Percentiles rank a stretch among this genome's conserved stretches.
phyloP scores from a whole-genome alignment of 78 protist genomes.

The Dictyostelium discoideum region DNA sequence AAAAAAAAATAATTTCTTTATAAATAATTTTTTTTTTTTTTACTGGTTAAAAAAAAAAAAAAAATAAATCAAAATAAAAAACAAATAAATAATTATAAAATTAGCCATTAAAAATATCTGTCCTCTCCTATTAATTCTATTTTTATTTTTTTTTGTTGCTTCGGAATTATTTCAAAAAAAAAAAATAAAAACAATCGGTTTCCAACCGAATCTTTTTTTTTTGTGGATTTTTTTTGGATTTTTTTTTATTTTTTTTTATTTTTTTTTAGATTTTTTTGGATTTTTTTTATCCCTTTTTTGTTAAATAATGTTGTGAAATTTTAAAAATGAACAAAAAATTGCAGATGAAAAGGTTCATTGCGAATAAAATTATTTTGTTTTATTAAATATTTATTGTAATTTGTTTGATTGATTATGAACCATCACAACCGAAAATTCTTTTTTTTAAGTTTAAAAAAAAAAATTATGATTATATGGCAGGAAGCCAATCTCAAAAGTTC shows the following conservation, averaged over 20 bases:
- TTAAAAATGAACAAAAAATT: background rate
- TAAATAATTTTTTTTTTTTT: background rate
- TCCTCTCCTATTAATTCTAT: background rate
- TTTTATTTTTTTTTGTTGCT: background rate
- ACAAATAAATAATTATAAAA: background rate
- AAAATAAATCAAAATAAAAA: background rate
- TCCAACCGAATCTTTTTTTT: background rate
- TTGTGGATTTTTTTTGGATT: background rate
- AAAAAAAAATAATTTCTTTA: background rate
- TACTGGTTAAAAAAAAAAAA: no score
- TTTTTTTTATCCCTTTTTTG: background rate
- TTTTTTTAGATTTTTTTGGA: no score
- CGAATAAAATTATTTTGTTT: background rate
- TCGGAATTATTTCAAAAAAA: background rate
- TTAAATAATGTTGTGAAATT: background rate
- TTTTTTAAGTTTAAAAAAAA: background rate
- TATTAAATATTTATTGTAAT: background rate
- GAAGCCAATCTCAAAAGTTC: background rate
- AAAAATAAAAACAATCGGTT: background rate
- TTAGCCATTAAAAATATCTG: background rate
- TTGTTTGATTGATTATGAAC: background rate
- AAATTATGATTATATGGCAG: background rate
- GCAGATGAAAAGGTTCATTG: background rate
- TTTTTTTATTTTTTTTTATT: no score
- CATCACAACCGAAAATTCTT: background rate